A percentile compares a stretch with the other conserved stretches of the same genome.
Evolutionary conservation across 1,139 yeast species (phyloP).

Genomic region (Yamadazyma oceani): DNA sequence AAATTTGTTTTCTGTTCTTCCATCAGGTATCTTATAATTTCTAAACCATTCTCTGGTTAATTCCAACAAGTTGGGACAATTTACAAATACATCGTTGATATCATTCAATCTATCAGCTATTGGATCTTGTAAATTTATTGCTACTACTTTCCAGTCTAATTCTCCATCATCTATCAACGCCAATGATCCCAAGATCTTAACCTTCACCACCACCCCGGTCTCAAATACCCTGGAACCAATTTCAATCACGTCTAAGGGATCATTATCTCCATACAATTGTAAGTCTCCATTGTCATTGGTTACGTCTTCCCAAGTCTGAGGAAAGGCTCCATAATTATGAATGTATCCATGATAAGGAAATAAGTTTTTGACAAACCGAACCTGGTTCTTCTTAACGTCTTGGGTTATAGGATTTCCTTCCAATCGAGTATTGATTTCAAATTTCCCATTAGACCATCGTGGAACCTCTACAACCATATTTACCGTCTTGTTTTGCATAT

Average conservation of each 20-base stretch:
- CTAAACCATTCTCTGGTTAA: constrained; percentile 93
- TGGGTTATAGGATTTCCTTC: constrained; percentile 81
- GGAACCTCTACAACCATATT: constrained; percentile 91
- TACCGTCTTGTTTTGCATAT: constrained; percentile 62
- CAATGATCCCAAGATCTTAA: constrained; percentile 88
- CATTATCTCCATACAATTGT: constrained; percentile 88
- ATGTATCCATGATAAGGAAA: constrained; percentile 95
- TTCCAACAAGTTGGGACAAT: constrained; percentile 82
- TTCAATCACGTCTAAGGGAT: constrained; percentile 95
- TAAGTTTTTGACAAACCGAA: constrained; percentile 81
- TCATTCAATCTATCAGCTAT: constrained; percentile 73
- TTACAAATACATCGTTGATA: constrained; percentile 76
- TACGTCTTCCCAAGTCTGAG: constrained; percentile 95
- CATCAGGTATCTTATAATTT: constrained; percentile 92
- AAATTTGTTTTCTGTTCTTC: constrained; percentile 83
- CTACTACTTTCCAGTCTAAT: constrained; percentile 95
- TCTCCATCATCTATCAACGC: constrained; percentile 97
- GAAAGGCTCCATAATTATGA: constrained; percentile 97
- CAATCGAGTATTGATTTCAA: constrained; percentile 71
- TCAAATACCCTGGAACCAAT: constrained; percentile 73
- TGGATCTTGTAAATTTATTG: constrained; percentile 79
- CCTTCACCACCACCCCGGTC: constrained; percentile 77
- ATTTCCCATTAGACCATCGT: constrained; percentile 87
- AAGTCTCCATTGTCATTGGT: constrained; percentile 65
- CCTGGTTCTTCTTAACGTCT: constrained; percentile 81